Percentiles rank a stretch among this genome's conserved stretches.
These are phyloP conservation scores for Xylaria flabelliformis DNA, from an alignment of 495 filamentous ascomycete species.

Conservation along the genomic window DNA sequence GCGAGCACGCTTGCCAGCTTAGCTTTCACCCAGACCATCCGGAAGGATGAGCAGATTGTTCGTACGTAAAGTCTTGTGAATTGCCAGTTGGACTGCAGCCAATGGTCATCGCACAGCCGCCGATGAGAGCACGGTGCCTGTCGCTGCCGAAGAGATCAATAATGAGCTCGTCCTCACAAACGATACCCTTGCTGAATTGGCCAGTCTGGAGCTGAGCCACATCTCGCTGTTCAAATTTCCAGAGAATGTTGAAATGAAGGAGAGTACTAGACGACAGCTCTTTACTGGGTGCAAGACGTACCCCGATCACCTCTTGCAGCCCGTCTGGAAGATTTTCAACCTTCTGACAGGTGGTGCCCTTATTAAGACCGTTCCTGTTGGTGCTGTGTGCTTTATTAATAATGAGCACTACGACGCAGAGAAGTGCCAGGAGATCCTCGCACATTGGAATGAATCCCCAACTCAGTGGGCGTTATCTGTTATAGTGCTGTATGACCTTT, in stretches of 20 bases:
- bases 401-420: conserved; percentile 52
- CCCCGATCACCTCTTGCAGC: conserved; percentile 48
- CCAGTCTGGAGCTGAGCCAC: conserved; percentile 34
- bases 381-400: conserved; percentile 54
- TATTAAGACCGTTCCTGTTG: conserved; percentile 57
- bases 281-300: conserved; percentile 54
- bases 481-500: not conserved
- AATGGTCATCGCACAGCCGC: not conserved
- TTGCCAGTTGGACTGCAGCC: not conserved
- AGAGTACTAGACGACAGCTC: conserved; percentile 23
- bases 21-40: conserved; percentile 13
- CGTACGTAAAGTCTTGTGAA: conserved; percentile 13
- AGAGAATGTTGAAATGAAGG: conserved; percentile 26
- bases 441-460: conserved; percentile 42
- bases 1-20: conserved; percentile 18
- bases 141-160: conserved; percentile 7
- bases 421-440: conserved; percentile 46
- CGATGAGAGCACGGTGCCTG: conserved; percentile 14
- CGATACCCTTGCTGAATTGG: conserved; percentile 45
- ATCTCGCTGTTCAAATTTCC: conserved; percentile 41
- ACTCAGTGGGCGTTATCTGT: conserved; percentile 31
- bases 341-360: conserved; percentile 49
- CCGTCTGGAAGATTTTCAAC: conserved; percentile 54
- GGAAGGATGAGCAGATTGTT: conserved; percentile 1
- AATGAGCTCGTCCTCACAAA: conserved; percentile 50